phyloP scores from a whole-genome alignment of 192 early-diverging fungal genomes.

The Geranomyces variabilis region DNA sequence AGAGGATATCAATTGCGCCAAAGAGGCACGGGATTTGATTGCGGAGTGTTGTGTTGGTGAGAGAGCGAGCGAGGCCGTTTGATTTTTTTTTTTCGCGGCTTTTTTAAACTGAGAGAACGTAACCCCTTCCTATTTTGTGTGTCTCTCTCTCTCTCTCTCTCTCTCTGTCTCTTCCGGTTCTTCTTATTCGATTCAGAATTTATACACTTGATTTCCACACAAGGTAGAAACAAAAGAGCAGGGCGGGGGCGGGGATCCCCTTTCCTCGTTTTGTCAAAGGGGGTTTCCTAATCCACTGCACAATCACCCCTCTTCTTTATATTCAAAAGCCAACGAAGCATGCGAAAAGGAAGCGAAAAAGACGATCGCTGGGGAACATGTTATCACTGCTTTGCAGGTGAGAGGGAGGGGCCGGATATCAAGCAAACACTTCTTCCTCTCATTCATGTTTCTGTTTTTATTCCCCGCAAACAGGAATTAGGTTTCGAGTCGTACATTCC shows the following conservation, averaged over 20 bases:
- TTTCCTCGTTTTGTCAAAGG: background rate
- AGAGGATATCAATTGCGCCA: slow-evolving; percentile 85
- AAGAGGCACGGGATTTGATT: slow-evolving; percentile 92
- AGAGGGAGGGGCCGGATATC: too few relatives aligned
- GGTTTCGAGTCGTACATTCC: slow-evolving; percentile 91
- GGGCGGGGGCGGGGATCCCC: too few relatives aligned
- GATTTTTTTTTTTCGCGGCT: background rate
- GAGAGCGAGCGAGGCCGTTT: slow-evolving; percentile 22
- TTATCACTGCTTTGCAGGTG: slow-evolving; percentile 83
- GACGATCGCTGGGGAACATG: slow-evolving; percentile 97
- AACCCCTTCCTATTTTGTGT: too few relatives aligned
- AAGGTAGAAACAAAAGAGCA: slow-evolving; percentile 42
- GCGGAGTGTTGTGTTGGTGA: slow-evolving; percentile 94
- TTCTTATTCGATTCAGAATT: slow-evolving; percentile 77
- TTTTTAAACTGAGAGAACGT: too few relatives aligned
- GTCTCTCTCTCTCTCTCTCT: too few relatives aligned
- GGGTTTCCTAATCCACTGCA: background rate
- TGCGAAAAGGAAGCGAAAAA: slow-evolving; percentile 97
- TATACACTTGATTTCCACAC: slow-evolving; percentile 90
- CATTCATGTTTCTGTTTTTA: too few relatives aligned
- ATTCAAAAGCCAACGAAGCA: slow-evolving; percentile 79
- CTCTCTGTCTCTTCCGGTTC: background rate
- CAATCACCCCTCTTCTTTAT: background rate
- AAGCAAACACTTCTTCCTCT: too few relatives aligned
- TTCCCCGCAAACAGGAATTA: slow-evolving; percentile 54